Percentiles rank a stretch among this genome's conserved stretches.
These are phyloP conservation scores for Chaetomiaceae sp. DNA, from an alignment of 2,329 filamentous ascomycete species.

Conservation along the genomic window DNA sequence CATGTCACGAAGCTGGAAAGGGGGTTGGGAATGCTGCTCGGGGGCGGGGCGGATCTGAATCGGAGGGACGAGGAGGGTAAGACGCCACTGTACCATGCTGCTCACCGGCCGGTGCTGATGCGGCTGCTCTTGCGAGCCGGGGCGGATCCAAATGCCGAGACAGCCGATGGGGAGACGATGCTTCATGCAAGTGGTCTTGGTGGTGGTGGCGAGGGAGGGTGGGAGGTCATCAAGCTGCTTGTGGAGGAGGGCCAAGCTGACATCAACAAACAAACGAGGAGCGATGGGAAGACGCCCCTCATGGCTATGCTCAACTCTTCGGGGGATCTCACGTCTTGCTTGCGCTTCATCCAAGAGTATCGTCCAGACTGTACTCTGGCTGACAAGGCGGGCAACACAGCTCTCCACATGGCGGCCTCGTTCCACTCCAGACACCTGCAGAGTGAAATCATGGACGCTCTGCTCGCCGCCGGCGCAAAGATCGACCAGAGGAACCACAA, in stretches of 20 bases:
- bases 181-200: conserved; percentile 9
- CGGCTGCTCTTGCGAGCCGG: conserved; percentile 29
- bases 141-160: conserved; percentile 28
- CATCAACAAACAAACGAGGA: conserved; percentile 22
- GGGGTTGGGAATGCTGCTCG: not conserved
- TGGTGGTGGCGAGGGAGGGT: not conserved
- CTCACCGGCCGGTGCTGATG: conserved; percentile 19
- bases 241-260: conserved; percentile 24
- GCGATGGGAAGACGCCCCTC: conserved; percentile 25
- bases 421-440: no score
- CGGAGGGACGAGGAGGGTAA: not conserved
- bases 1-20: conserved; percentile 13
- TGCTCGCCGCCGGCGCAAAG: conserved; percentile 7
- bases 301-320: not conserved
- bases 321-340: not conserved
- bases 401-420: not conserved
- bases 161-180: conserved; percentile 14
- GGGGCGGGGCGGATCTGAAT: conserved; percentile 8
- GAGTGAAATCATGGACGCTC: not conserved
- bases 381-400: conserved; percentile 3
- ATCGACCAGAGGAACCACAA: conserved; percentile 3
- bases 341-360: conserved; percentile 5
- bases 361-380: conserved; percentile 7
- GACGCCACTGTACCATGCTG: conserved; percentile 26
- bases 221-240: conserved; percentile 23